Conservation (phyloP, 2,329 filamentous ascomycete genomes). For the Fusarium circinatum region DNA sequence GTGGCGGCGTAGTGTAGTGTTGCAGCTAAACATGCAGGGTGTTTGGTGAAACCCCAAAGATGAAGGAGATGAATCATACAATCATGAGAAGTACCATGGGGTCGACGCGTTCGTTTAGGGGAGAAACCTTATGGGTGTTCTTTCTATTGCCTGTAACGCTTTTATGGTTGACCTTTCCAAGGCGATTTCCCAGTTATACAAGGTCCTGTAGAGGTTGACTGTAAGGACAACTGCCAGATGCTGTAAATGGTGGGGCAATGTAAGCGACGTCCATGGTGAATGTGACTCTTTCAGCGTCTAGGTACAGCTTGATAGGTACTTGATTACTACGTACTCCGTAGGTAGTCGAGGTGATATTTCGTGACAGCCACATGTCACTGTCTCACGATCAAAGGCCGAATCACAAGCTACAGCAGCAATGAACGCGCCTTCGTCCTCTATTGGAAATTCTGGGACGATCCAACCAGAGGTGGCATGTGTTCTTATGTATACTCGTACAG, state of each 20-base stretch:
- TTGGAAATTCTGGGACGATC: background rate
- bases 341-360: slow-evolving; percentile 4
- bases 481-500: background rate
- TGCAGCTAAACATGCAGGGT: slow-evolving; percentile 10
- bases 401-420: slow-evolving; percentile 10
- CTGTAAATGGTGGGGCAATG: background rate
- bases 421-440: background rate
- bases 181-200: background rate
- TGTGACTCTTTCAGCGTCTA: background rate
- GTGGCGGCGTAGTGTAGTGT: background rate
- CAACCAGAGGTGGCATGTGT: background rate
- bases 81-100: background rate
- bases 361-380: slow-evolving; percentile 4
- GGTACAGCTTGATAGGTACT: background rate
- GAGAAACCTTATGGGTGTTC: background rate
- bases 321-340: too few relatives aligned
- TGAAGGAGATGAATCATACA: slow-evolving; percentile 6
- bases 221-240: background rate
- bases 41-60: slow-evolving; percentile 16
- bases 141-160: background rate
- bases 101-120: background rate
- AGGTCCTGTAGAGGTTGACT: background rate
- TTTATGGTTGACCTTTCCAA: background rate
- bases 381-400: slow-evolving; percentile 1
- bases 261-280: background rate